Evolutionary conservation across 208 protist species (phyloP).

Genomic region (Leishmania guyanensis): DNA sequence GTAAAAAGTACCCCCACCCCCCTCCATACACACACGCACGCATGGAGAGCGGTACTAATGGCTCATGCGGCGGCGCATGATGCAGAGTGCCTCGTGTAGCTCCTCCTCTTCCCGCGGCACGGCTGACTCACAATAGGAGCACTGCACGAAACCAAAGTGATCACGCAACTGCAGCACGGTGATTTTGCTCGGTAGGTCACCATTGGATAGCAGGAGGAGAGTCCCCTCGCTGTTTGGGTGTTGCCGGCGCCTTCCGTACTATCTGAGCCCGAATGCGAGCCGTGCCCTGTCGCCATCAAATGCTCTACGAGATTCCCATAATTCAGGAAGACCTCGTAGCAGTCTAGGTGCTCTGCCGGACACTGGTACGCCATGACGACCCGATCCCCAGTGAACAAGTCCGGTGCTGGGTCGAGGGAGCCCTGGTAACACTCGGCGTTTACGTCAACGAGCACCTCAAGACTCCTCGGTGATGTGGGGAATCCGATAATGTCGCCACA

Average conservation of each 20-base stretch:
- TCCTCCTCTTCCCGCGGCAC: constrained; percentile 24
- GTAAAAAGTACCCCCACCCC: neutral
- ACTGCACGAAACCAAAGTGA: constrained; percentile 47
- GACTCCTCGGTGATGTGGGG: constrained; percentile 39
- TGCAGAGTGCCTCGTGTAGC: constrained; percentile 40
- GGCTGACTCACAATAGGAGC: constrained; percentile 36
- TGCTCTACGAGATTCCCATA: constrained; percentile 69
- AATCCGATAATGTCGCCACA: constrained; percentile 49
- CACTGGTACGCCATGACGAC: constrained; percentile 47
- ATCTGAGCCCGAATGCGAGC: constrained; percentile 1
- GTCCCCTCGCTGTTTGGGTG: neutral
- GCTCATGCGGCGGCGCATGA: constrained; percentile 14
- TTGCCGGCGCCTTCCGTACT: neutral
- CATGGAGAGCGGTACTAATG: neutral
- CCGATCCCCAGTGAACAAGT: constrained; percentile 4
- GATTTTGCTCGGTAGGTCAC: constrained; percentile 55
- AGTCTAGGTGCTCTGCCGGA: constrained; percentile 30
- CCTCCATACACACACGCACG: neutral
- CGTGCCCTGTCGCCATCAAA: constrained; percentile 41
- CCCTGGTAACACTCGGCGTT: constrained; percentile 21
- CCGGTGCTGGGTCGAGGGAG: constrained; percentile 25
- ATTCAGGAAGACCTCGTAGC: constrained; percentile 54
- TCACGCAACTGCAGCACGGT: constrained; percentile 37
- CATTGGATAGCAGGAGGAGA: constrained; percentile 40
- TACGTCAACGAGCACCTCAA: constrained; percentile 64